Evolutionary conservation across 805 yeast genomes (phyloP).

Genomic region (Jamesozyma spencerorum): DNA sequence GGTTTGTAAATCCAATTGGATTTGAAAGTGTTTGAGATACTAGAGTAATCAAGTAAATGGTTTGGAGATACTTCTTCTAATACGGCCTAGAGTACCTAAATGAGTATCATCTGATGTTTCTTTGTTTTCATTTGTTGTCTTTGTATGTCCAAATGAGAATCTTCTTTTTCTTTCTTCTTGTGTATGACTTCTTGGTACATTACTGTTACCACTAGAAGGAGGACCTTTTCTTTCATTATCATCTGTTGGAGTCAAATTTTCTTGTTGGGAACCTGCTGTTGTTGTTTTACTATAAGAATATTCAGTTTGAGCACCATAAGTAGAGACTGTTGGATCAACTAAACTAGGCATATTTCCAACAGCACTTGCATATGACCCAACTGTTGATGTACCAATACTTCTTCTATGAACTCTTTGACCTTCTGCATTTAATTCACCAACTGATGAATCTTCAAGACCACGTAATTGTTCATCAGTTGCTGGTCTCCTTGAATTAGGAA

Average conservation of each 20-base stretch:
- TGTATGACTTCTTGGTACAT: constrained; percentile 1
- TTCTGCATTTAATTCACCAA: background rate
- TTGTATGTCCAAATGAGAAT: background rate
- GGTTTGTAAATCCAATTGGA: too few relatives aligned
- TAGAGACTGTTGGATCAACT: constrained; percentile 21
- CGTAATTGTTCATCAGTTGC: constrained; percentile 6
- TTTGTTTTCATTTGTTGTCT: background rate
- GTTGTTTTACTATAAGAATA: too few relatives aligned
- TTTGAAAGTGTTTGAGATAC: too few relatives aligned
- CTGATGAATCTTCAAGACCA: background rate
- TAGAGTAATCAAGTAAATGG: background rate
- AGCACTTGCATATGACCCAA: constrained; percentile 12
- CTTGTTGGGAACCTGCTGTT: too few relatives aligned
- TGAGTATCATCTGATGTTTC: background rate
- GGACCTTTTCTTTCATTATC: too few relatives aligned
- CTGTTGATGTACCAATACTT: constrained; percentile 9
- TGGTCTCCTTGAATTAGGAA: constrained; percentile 6
- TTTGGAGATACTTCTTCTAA: constrained; percentile 1
- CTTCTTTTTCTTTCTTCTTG: background rate
- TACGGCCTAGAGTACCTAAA: background rate
- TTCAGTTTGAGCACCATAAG: constrained; percentile 17
- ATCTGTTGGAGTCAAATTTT: too few relatives aligned
- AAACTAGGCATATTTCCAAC: constrained; percentile 24
- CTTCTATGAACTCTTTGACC: background rate
- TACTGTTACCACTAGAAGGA: too few relatives aligned